Percentiles rank a stretch among this genome's conserved stretches.
phyloP scores from a whole-genome alignment of 371 early-diverging fungal genomes.

The Apophysomyces elegans region DNA sequence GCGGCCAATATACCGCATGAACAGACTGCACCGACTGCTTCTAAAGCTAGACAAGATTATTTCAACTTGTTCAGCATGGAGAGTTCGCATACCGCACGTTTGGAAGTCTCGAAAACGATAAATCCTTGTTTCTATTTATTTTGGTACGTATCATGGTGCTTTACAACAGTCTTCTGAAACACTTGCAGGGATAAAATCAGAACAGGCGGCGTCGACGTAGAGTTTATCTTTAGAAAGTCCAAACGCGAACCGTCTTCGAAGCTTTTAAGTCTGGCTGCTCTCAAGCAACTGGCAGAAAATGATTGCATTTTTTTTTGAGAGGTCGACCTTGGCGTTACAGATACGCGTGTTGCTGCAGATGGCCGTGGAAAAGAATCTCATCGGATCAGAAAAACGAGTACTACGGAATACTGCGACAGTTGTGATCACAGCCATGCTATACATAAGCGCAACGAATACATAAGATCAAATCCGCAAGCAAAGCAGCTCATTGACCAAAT shows the following conservation, averaged over 20 bases:
- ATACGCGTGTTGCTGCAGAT: no score
- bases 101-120: not conserved
- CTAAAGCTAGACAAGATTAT: not conserved
- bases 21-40: not conserved
- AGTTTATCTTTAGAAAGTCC: not conserved
- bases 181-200: not conserved
- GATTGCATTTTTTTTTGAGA: no score
- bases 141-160: constrained; percentile 1
- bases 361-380: no score
- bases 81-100: not conserved
- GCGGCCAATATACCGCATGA: not conserved
- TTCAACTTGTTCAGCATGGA: not conserved
- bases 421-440: no score
- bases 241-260: not conserved
- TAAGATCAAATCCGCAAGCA: no score
- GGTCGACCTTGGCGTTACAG: no score
- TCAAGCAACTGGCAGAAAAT: not conserved
- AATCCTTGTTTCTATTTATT: not conserved
- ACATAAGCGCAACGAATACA: no score
- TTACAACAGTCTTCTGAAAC: not conserved
- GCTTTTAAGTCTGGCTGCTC: not conserved
- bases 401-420: no score
- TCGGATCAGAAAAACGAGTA: no score
- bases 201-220: not conserved
- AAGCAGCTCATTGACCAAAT: no score